Evolutionary conservation across 202 grass and related monocot genomes (phyloP), one percentile per base, ranked within the genome.

Genomic region (Miscanthus sacchariflorus): DNA sequence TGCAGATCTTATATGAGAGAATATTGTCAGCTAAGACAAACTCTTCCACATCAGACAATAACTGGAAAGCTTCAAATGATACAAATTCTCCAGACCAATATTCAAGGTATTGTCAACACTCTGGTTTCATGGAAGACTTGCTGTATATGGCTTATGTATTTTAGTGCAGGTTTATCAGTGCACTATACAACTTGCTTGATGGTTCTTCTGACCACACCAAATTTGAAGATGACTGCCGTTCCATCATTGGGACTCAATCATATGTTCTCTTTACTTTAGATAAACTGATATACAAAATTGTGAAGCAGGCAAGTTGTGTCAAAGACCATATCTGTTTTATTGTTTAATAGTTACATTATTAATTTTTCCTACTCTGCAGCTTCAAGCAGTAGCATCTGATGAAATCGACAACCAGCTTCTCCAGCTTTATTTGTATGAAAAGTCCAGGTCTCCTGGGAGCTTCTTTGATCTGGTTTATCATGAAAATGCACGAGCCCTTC

Each of bases 231-330:
- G 97, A 99, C 39, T 99, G 97, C 39, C 94, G 91, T 83, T 88
- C 91, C 79, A 92, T 91, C 63, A 94, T 97, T 49, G 94, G 94
- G 35, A 96, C 89, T 79, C 92, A 99, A 58, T 96, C 97, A 46
- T 99, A 99, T 92, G 91, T 96, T 74, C 91, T 99, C n/a, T 99
- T 96, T 69, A 99, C 97, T 67, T 90, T 99, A 75, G 97, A 99
- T 86, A 96, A 96, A 81, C 80, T 99, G 90, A 96, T 99, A 84
- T 96, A 91, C 85, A 99, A 99, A 95, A 83, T 96, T 54, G 89
- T 92, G 81, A 99, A 99, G 70, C 97, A 99, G 92, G 97, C 93
- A 89, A 64, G 45, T 45, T 61, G 56, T 80, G 36, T 74, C 78
- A 21, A 59, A 77, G 17, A 28, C 72, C 13, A 14, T 68, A 30